Conservation (phyloP, 2,329 filamentous ascomycete species). For the Paecilomyces variotii region DNA sequence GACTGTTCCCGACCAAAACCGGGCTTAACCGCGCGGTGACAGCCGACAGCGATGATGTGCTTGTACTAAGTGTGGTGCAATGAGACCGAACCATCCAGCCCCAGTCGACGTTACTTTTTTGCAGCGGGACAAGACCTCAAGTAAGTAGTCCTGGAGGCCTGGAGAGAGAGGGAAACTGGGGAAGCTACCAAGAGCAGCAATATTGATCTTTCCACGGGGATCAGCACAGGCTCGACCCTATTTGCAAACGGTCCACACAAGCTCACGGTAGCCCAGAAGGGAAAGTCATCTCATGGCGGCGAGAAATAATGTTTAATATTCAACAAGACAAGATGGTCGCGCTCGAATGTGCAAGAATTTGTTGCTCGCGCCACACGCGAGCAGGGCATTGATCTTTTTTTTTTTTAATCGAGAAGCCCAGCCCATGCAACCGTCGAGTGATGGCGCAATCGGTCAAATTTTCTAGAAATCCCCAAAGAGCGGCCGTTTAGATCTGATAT, state of each 20-base stretch:
- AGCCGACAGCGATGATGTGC: constrained; percentile 1
- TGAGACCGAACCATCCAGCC: background rate
- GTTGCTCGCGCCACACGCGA: background rate
- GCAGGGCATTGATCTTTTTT: background rate
- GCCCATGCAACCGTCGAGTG: background rate
- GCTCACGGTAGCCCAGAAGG: background rate
- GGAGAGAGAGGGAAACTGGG: too few species aligned
- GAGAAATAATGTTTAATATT: background rate
- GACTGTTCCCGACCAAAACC: background rate
- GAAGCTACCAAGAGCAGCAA: too few species aligned
- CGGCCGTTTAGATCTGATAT: background rate
- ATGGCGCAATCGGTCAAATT: background rate
- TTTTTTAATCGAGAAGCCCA: background rate
- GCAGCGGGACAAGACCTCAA: too few species aligned
- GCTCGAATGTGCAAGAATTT: background rate
- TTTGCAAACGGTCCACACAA: background rate
- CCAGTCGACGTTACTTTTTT: background rate
- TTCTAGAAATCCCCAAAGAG: background rate
- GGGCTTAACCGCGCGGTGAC: background rate
- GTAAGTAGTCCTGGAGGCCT: too few species aligned
- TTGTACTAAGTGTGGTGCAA: constrained; percentile 1
- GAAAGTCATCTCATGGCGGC: background rate
- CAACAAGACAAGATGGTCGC: background rate
- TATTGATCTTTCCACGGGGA: background rate
- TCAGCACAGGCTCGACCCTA: background rate